These are phyloP conservation scores for Alternaria ventricosa DNA, from an alignment of 2,329 filamentous ascomycete species.

Conservation along the genomic window DNA sequence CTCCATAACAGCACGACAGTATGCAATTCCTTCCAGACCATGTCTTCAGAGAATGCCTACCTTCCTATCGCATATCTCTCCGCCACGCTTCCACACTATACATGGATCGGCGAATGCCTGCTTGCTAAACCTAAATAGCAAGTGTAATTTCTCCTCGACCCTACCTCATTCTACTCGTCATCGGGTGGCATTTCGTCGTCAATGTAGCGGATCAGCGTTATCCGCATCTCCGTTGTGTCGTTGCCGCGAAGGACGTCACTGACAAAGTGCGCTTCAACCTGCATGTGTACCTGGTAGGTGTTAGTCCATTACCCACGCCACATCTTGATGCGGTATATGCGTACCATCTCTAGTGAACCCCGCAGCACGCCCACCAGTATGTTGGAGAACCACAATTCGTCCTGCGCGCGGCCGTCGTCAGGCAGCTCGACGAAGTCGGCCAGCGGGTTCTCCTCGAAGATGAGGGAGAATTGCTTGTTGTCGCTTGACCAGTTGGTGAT, in stretches of 20 bases:
- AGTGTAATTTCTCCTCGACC: not conserved
- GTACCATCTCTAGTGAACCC: conserved; percentile 93
- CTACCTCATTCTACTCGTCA: conserved; percentile 72
- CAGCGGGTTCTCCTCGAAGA: conserved; percentile 96
- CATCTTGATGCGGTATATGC: not conserved
- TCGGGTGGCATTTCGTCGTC: conserved; percentile 97
- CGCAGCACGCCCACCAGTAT: conserved; percentile 92
- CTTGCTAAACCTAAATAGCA: not conserved
- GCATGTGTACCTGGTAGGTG: conserved; percentile 78
- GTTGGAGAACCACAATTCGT: conserved; percentile 98
- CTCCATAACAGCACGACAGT: not conserved
- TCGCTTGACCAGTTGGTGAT: conserved; percentile 96
- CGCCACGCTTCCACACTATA: not conserved
- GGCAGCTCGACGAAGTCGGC: conserved; percentile 97
- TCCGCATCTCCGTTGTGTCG: conserved; percentile 96
- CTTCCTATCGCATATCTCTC: not conserved
- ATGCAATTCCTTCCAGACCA: not conserved
- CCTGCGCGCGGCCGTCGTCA: conserved; percentile 92
- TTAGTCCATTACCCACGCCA: not conserved
- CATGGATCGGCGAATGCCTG: not conserved
- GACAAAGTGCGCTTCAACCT: conserved; percentile 95
- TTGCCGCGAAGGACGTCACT: conserved; percentile 92
- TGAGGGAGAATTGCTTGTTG: conserved; percentile 92
- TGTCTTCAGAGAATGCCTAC: not conserved
- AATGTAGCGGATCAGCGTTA: conserved; percentile 90